These are phyloP conservation scores for Colletotrichum echinochloae DNA, from an alignment of 2,329 filamentous ascomycete species.

Conservation along the genomic window DNA sequence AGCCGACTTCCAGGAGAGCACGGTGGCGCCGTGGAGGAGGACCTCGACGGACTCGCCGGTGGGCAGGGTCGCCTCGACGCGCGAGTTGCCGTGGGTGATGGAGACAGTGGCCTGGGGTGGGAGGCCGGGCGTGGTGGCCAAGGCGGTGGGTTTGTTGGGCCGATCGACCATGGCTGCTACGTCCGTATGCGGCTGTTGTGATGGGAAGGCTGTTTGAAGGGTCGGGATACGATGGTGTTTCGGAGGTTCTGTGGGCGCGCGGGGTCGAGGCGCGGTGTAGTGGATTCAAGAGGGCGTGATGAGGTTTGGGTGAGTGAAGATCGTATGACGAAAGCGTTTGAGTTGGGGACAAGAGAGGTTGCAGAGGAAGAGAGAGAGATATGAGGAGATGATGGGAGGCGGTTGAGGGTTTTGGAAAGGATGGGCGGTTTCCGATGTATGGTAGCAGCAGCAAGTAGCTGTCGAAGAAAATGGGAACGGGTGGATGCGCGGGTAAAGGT, in stretches of 20 bases:
- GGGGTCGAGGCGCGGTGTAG: not conserved
- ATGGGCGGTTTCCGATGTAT: not conserved
- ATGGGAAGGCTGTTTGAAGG: not conserved
- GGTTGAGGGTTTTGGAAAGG: not conserved
- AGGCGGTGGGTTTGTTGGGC: conserved; percentile 83
- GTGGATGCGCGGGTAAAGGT: conserved; percentile 3
- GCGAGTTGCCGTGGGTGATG: conserved; percentile 76
- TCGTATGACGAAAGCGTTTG: not conserved
- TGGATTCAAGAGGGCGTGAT: conserved; percentile 1
- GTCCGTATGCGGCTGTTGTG: not conserved
- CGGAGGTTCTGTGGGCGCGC: not conserved
- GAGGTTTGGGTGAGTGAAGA: not conserved
- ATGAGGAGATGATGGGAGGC: not conserved
- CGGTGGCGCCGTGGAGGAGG: conserved; percentile 90
- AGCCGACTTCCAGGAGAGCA: conserved; percentile 91
- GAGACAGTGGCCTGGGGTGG: conserved; percentile 82
- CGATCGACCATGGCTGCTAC: conserved; percentile 77
- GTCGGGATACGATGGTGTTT: conserved; percentile 18
- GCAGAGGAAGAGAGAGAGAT: not conserved
- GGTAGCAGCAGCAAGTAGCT: conserved; percentile 1
- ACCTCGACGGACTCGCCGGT: conserved; percentile 89
- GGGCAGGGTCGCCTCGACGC: conserved; percentile 83
- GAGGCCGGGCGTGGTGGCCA: conserved; percentile 78
- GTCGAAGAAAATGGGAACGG: conserved; percentile 11
- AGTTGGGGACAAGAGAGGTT: conserved; percentile 2